Percentiles rank a stretch among this genome's conserved stretches.
phyloP scores from a whole-genome alignment of 108 stramenopile genomes.

The Cyclotella sp. region DNA sequence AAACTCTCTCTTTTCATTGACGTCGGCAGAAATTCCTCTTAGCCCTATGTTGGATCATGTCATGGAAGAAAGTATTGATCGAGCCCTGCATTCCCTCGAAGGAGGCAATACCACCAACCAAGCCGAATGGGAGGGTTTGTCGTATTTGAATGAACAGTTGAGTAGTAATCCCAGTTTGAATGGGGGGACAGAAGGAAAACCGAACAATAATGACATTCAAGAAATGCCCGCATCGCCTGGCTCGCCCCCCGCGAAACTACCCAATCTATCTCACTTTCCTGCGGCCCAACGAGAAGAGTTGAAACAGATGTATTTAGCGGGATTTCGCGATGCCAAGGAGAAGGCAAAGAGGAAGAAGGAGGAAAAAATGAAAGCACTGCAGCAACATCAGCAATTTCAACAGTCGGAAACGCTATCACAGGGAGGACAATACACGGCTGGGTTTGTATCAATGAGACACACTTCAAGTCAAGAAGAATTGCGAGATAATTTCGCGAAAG shows the following conservation, averaged over 20 bases:
- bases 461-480: slow-evolving; percentile 31
- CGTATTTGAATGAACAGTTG: slow-evolving; percentile 8
- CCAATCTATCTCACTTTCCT: slow-evolving; percentile 38
- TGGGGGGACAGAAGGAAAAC: not conserved
- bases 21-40: not conserved
- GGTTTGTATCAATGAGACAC: slow-evolving; percentile 24
- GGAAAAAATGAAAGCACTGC: slow-evolving; percentile 25
- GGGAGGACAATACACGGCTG: not conserved
- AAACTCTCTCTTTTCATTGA: not conserved
- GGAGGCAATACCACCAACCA: not conserved
- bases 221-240: not conserved
- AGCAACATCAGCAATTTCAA: slow-evolving; percentile 7
- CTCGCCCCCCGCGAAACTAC: slow-evolving; percentile 7
- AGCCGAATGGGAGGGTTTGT: slow-evolving; percentile 11
- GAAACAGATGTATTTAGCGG: slow-evolving; percentile 87
- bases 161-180: not conserved
- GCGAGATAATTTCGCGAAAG: slow-evolving; percentile 47
- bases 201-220: not conserved
- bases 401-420: not conserved
- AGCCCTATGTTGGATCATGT: slow-evolving; percentile 27
- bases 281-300: slow-evolving; percentile 72
- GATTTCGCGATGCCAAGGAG: slow-evolving; percentile 76
- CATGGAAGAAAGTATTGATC: slow-evolving; percentile 28
- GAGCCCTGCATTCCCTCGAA: slow-evolving; percentile 16
- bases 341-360: slow-evolving; percentile 27